Percentiles rank a stretch among this genome's conserved stretches.
Conservation (phyloP, 306 rosid species). For the Notholithocarpus densiflorus region DNA sequence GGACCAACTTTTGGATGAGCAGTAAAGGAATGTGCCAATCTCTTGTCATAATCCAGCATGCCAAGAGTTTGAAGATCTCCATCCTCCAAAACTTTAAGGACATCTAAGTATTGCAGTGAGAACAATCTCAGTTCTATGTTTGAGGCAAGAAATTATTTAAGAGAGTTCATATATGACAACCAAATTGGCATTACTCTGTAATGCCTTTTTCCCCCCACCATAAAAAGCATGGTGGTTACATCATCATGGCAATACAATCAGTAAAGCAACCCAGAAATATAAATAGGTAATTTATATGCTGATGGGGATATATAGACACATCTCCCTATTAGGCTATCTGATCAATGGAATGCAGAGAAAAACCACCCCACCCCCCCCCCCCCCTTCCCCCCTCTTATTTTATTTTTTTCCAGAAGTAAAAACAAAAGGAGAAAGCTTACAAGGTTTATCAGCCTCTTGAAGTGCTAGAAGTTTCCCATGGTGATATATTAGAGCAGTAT, state of each 20-base stretch:
- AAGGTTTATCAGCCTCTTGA: conserved; percentile 89
- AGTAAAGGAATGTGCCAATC: conserved; percentile 84
- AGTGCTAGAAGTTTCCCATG: conserved; percentile 95
- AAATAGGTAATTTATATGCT: too few relatives aligned
- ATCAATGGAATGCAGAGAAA: conserved; percentile 6
- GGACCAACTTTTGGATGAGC: conserved; percentile 99
- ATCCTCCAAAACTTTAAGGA: conserved; percentile 86
- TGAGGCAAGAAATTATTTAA: background rate
- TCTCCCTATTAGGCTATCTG: too few relatives aligned
- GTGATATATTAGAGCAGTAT: conserved; percentile 90
- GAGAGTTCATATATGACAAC: background rate
- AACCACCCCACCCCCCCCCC: background rate
- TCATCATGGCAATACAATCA: background rate
- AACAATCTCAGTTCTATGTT: conserved; percentile 14
- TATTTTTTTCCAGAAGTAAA: background rate
- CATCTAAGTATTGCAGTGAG: conserved; percentile 51
- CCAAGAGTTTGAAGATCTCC: conserved; percentile 97
- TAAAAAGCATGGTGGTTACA: background rate
- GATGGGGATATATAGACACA: too few relatives aligned
- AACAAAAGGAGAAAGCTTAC: conserved; percentile 42
- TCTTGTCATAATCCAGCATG: conserved; percentile 88
- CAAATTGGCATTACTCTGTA: background rate
- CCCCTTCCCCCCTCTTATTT: rapidly evolving
- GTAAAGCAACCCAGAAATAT: too few relatives aligned
- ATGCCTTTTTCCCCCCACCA: conserved; percentile 5